phyloP scores from a whole-genome alignment of 2,329 filamentous ascomycete species.

The Colletotrichum siamense region DNA sequence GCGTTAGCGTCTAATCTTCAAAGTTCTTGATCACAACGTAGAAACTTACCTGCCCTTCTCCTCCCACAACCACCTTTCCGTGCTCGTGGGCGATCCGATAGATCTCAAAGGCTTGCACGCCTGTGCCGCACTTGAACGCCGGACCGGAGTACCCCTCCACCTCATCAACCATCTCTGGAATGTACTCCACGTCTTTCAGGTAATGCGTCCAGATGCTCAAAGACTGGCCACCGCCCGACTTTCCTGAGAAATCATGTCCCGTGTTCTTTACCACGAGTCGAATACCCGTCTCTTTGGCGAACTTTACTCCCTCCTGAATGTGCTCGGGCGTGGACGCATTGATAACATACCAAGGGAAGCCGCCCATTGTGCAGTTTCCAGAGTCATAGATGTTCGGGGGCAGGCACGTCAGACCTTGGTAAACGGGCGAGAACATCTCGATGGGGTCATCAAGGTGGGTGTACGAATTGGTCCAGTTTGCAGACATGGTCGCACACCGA shows the following conservation, averaged over 20 bases:
- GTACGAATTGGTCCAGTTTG: constrained; percentile 1
- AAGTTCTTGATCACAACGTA: not conserved
- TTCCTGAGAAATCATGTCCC: constrained; percentile 1
- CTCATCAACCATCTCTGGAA: not conserved
- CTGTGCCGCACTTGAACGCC: not conserved
- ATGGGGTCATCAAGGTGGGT: constrained; percentile 5
- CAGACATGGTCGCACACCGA: not conserved
- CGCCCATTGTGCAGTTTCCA: constrained; percentile 12
- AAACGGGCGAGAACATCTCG: constrained; percentile 3
- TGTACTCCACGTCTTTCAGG: not conserved
- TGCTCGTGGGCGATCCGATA: not conserved
- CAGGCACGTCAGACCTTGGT: constrained; percentile 9
- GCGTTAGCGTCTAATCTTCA: not conserved
- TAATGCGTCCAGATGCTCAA: constrained; percentile 10
- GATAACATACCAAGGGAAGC: constrained; percentile 7
- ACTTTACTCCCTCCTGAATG: constrained; percentile 3
- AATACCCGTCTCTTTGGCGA: not conserved
- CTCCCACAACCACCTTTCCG: not conserved
- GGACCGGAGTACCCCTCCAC: not conserved
- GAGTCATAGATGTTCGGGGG: constrained; percentile 5
- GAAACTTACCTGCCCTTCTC: not conserved
- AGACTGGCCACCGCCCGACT: constrained; percentile 2
- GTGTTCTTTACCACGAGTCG: constrained; percentile 14
- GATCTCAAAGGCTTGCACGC: constrained; percentile 1
- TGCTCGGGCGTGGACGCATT: not conserved